These are phyloP conservation scores for Beauveria rudraprayagi DNA, from an alignment of 2,329 filamentous ascomycete species.

Conservation along the genomic window DNA sequence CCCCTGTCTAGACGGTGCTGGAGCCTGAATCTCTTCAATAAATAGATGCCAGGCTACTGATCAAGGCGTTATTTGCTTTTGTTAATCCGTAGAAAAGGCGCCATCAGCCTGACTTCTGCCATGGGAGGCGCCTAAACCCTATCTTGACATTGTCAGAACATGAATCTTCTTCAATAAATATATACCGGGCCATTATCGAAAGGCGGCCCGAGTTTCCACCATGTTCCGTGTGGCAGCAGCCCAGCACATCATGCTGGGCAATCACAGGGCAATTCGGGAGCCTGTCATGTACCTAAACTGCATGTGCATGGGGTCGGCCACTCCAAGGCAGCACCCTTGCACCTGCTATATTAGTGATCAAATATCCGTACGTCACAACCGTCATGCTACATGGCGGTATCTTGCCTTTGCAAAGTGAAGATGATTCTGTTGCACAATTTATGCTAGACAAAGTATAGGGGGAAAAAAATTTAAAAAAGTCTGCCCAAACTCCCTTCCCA, in stretches of 20 bases:
- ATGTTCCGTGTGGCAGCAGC: neutral
- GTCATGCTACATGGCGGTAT: too few relatives aligned
- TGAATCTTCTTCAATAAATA: too few relatives aligned
- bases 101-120: neutral
- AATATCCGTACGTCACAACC: too few relatives aligned
- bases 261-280: neutral
- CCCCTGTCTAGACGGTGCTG: neutral
- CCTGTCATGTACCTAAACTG: neutral
- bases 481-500: slow-evolving; percentile 1
- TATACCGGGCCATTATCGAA: too few relatives aligned
- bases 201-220: neutral
- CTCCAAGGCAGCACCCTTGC: neutral
- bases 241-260: neutral
- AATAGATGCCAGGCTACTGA: too few relatives aligned
- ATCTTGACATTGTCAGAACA: too few relatives aligned
- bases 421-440: neutral
- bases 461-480: neutral
- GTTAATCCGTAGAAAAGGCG: too few relatives aligned
- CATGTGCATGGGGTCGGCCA: neutral
- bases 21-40: neutral
- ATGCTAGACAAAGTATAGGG: neutral
- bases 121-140: too few relatives aligned
- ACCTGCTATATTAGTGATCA: neutral
- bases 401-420: neutral
- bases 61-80: too few relatives aligned